Base-by-base conservation (phyloP, 1,284 basidiomycete genomes). In the Singerocomus rubriflavus region DNA sequence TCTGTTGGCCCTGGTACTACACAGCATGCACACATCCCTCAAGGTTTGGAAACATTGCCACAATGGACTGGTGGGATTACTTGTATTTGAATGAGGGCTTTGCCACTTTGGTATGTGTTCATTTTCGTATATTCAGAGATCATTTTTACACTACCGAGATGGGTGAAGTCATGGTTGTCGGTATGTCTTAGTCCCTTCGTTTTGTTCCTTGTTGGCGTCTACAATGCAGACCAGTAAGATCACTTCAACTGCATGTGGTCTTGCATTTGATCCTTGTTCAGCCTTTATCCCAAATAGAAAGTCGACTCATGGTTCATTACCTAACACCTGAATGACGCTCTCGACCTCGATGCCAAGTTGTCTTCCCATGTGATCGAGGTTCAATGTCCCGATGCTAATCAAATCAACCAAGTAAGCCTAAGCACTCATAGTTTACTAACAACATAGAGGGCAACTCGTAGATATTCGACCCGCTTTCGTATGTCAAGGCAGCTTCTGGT, bases 301-400 rank as follows among this genome's bases (percentile, higher is more conserved):
- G 75, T 85, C 30, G 78, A 88, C 60, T 80, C 84, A 1, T 76
- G 79, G 43, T 91, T 90, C 64, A 83, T 90, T 55, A 76, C 76
- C 12, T 67, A 71, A n/a, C 77, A 84, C 61, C 71, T 87, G 33
- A 76, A 77, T 53, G 68, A 72, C 29, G 93, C 95, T 12, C 78
- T 97, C 31, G 73, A 76, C 33, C 80, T 98, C 49, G 96, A 99
- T 64, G 83, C 91, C 10, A 93, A 95, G 68, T 75, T 90, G 13
- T 96, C 93, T 13, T 95, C 92, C 30, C 96, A 99, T 70, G 91
- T 95, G 1, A 93, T 99, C 63, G 93, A 99, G 71, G 92, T 98
- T 17, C 87, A 88, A 9, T 93, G 89, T 63, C 90, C 91, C 0
- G 90, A 95, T 65, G 88, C 91, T 12, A 87, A 90, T 63, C 82